phyloP scores from a whole-genome alignment of 1,284 basidiomycete species.

The Volvariella volvacea region DNA sequence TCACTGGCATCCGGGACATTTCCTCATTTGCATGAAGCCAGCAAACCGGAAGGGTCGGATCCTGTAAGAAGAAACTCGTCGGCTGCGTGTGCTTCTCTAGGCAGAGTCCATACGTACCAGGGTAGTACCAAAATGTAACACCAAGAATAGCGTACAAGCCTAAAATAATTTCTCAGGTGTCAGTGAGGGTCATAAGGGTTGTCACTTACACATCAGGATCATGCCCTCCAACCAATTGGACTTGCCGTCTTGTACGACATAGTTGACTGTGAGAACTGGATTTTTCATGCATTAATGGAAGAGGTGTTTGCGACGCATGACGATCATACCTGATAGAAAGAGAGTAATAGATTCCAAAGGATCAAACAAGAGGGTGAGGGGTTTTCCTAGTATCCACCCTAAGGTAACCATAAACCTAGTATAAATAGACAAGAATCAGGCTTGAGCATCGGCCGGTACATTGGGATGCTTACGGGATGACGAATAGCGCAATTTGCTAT shows the following conservation, averaged over 20 bases:
- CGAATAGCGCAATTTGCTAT: constrained; percentile 84
- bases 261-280: constrained; percentile 72
- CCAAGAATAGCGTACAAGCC: constrained; percentile 58
- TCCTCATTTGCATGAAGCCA: constrained; percentile 11
- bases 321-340: constrained; percentile 36
- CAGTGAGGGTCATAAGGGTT: not conserved
- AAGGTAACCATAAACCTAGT: constrained; percentile 55
- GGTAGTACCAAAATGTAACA: constrained; percentile 62
- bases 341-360: constrained; percentile 56
- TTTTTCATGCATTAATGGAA: not conserved
- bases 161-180: constrained; percentile 14
- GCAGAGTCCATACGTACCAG: constrained; percentile 26
- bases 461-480: constrained; percentile 56
- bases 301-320: not conserved
- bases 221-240: constrained; percentile 80
- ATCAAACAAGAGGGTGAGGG: constrained; percentile 59
- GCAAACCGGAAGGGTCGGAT: constrained; percentile 17
- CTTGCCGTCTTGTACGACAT: constrained; percentile 78
- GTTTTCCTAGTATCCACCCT: constrained; percentile 61
- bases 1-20: too few species aligned
- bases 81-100: not conserved
- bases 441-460: constrained; percentile 1
- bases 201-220: constrained; percentile 58
- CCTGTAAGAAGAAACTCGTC: constrained; percentile 9
- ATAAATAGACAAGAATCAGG: not conserved